Percentiles rank a stretch among this genome's conserved stretches.
phyloP scores from a whole-genome alignment of 31 red algal genomes.

The Endocladia muricata region DNA sequence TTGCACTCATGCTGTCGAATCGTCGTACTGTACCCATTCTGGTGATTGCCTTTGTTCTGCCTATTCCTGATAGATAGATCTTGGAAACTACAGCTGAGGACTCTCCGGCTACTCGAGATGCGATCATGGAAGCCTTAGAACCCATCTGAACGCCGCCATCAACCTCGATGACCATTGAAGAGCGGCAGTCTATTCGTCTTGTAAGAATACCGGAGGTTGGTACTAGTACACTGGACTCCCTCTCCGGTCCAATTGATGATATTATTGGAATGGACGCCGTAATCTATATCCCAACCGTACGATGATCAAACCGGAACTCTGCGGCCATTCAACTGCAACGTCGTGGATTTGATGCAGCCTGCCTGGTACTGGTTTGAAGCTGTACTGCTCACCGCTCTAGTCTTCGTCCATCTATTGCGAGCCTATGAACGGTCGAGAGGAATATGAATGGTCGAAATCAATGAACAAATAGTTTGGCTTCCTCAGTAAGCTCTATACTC shows the following conservation, averaged over 20 bases:
- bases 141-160: not conserved
- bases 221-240: not conserved
- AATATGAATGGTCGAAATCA: not conserved
- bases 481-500: not conserved
- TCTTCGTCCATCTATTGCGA: not conserved
- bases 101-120: not conserved
- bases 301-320: not conserved
- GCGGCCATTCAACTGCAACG: not conserved
- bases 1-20: not conserved
- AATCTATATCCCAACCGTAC: not conserved
- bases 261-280: not conserved
- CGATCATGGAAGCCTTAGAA: not conserved
- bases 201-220: not conserved
- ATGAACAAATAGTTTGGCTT: not conserved
- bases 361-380: not conserved
- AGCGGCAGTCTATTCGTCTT: not conserved
- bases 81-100: not conserved
- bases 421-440: not conserved
- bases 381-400: not conserved
- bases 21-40: not conserved
- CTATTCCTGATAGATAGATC: not conserved
- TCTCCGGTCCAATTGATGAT: not conserved
- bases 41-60: not conserved
- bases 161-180: not conserved
- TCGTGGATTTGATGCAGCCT: constrained; percentile 8